A percentile compares a stretch with the other conserved stretches of the same genome.
Conservation (phyloP, 2,329 filamentous ascomycete species). For the Neonectria faginata region DNA sequence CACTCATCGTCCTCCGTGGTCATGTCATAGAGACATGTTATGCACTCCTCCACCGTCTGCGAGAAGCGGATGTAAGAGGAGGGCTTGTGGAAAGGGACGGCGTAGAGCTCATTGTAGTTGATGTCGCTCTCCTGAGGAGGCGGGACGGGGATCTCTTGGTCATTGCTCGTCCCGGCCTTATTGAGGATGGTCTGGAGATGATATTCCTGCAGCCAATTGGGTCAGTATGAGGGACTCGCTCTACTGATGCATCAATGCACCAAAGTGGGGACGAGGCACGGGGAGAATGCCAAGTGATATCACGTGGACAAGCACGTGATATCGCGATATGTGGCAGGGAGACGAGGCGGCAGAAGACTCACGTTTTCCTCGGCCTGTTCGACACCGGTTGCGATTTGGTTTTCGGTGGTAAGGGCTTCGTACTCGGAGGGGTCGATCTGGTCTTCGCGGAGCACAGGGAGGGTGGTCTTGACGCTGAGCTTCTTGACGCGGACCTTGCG, state of each 20-base stretch:
- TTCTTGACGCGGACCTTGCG: slow-evolving; percentile 87
- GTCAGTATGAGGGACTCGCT: slow-evolving; percentile 45
- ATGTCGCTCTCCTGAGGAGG: slow-evolving; percentile 73
- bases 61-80: slow-evolving; percentile 97
- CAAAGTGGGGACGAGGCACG: slow-evolving; percentile 5
- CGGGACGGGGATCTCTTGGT: slow-evolving; percentile 74
- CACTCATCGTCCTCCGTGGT: slow-evolving; percentile 89
- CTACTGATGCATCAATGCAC: slow-evolving; percentile 7
- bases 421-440: slow-evolving; percentile 90
- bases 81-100: slow-evolving; percentile 82
- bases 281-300: slow-evolving; percentile 43
- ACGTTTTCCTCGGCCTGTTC: slow-evolving; percentile 98
- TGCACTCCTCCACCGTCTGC: slow-evolving; percentile 96
- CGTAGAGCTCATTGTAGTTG: slow-evolving; percentile 91
- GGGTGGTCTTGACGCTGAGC: slow-evolving; percentile 88
- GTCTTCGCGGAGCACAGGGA: slow-evolving; percentile 88
- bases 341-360: slow-evolving; percentile 60
- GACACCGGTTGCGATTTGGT: slow-evolving; percentile 94
- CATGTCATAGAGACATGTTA: slow-evolving; percentile 93
- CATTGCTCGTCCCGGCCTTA: slow-evolving; percentile 65
- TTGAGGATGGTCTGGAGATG: slow-evolving; percentile 87
- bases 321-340: slow-evolving; percentile 47
- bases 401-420: slow-evolving; percentile 84
- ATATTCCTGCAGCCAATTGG: slow-evolving; percentile 75
- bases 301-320: slow-evolving; percentile 65